Evolutionary conservation across 1,284 basidiomycete genomes (phyloP), one percentile per base, ranked within the genome.

Genomic region (Somion occarium): DNA sequence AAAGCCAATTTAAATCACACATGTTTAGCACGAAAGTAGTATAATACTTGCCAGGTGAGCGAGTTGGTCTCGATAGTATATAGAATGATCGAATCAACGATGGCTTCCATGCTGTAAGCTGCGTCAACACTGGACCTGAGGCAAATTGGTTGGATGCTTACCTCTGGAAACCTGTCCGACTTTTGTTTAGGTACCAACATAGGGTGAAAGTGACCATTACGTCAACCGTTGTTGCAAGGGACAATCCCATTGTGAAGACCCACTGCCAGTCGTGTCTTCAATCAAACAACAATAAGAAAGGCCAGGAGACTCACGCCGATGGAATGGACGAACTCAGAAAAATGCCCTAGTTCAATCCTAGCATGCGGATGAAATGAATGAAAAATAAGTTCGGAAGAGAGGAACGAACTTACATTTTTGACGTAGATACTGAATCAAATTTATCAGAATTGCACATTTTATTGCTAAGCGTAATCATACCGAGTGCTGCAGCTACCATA

Each of bases 181-280:
- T 80, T 22, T 64, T 56, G 52, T 62, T 59, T 37, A 82, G 68
- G 45, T 80, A 73, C 46, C 69, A 64, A 22, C 77, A 75, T 42
- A 82, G 70, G 1, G 69, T 70, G 0, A 59, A 60, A 1, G 80
- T 79, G 49, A 82, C 78, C 13, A 79, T 54, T 37, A 82, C 56
- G 60, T 82, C 80, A 9, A 79, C 72, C 2, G 64, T 65, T 0
- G 74, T 73, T 0, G 80, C 81, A 13, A 80, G 63, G 0, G 75
- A 73, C 1, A 82, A 65, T 30, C 80, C 80, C 2, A 71, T 60
- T 0, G 80, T 82, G 57, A 82, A 82, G 25, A 80, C 64, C 79
- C 79, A 82, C 78, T 80, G 19, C 20, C 12, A 19, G 20, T n/a
- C n/a, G n/a, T n/a, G n/a, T n/a, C n/a, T n/a, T n/a, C n/a, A n/a